Percentiles rank a stretch among this genome's conserved stretches.
Evolutionary conservation across 441 rosid species (phyloP).

Genomic region (Populus trichocarpa): DNA sequence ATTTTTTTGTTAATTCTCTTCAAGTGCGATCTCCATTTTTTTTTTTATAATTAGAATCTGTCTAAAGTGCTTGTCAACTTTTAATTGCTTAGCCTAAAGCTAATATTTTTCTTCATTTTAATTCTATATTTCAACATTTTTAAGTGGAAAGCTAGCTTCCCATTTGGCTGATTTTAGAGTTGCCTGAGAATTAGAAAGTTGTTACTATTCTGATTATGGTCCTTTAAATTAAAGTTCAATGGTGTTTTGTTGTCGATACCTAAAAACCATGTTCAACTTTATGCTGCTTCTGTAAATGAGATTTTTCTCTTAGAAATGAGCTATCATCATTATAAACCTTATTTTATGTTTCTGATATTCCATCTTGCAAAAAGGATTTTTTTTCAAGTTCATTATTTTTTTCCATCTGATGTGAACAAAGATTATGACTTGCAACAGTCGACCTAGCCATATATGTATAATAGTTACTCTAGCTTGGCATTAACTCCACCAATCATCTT

Average conservation of each 20-base stretch:
- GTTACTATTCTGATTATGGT: neutral
- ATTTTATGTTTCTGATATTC: neutral
- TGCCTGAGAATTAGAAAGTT: neutral
- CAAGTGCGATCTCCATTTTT: neutral
- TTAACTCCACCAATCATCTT: neutral
- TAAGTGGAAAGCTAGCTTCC: conserved; percentile 4
- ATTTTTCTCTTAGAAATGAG: neutral
- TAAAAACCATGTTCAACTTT: neutral
- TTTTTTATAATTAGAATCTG: neutral
- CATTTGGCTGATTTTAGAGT: neutral
- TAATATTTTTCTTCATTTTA: neutral
- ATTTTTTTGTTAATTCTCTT: neutral
- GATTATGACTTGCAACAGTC: neutral
- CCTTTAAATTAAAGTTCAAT: neutral
- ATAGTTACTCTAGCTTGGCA: neutral
- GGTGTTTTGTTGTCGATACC: neutral
- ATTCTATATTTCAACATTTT: neutral
- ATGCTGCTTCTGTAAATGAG: neutral
- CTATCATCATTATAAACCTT: neutral
- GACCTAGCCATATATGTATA: neutral
- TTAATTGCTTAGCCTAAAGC: neutral
- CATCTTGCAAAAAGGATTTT: neutral
- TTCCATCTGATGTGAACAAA: neutral
- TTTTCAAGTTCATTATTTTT: neutral
- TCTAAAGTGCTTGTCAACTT: neutral